Evolutionary conservation across 192 early-diverging fungal genomes (phyloP).

Genomic region (Linnemannia hyalina): DNA sequence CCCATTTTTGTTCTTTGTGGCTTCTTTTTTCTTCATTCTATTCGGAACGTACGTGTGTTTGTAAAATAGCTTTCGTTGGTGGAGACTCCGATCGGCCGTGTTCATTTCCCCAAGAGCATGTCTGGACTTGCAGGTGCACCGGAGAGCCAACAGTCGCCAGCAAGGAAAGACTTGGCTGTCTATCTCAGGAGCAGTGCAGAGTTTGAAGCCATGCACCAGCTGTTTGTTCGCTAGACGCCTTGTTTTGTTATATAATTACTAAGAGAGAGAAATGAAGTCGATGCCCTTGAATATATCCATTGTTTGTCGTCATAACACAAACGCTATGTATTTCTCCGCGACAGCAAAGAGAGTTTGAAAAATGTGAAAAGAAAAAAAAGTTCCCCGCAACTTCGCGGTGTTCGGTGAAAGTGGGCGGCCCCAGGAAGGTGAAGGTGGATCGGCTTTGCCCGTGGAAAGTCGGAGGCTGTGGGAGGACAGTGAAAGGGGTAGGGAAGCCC

Average conservation of each 20-base stretch:
- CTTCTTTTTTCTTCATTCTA: neutral
- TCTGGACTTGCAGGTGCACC: conserved; percentile 42
- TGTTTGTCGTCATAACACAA: neutral
- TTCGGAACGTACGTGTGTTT: neutral
- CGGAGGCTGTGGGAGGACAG: neutral
- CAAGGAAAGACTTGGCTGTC: conserved; percentile 44
- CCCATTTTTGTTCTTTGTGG: neutral
- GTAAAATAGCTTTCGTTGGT: conserved; percentile 36
- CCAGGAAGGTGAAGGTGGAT: neutral
- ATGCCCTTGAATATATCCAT: neutral
- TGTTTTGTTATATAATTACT: neutral
- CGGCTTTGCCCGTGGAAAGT: conserved; percentile 30
- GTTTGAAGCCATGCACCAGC: conserved; percentile 54
- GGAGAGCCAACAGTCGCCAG: conserved; percentile 5
- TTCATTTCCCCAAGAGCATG: conserved; percentile 36
- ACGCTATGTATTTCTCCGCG: neutral
- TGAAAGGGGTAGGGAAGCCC: neutral
- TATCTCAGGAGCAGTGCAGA: conserved; percentile 41
- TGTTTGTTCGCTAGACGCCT: conserved; percentile 42
- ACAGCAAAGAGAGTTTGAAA: conserved; percentile 6
- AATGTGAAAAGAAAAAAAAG: conserved; percentile 21
- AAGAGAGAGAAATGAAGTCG: neutral
- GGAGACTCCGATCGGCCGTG: conserved; percentile 46
- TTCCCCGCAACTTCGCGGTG: conserved; percentile 41
- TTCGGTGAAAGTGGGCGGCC: neutral